Evolutionary conservation across 148 eudicot species (phyloP).

Genomic region (Vaccinium myrtillus): DNA sequence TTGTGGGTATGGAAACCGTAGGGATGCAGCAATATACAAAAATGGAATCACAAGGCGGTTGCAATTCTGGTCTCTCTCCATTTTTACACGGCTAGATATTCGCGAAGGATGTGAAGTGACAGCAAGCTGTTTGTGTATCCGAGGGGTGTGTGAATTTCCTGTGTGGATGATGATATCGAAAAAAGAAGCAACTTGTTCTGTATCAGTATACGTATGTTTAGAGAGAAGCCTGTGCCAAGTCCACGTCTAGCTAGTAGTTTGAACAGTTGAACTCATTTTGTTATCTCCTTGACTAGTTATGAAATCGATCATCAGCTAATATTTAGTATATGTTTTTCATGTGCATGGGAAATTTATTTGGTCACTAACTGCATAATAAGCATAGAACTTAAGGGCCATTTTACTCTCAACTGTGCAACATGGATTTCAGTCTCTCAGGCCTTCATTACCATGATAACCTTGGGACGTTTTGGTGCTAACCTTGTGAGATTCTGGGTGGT

Average conservation of each 20-base stretch:
- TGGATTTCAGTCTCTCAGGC: no score
- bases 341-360: no score
- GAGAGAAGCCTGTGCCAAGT: background rate
- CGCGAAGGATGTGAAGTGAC: background rate
- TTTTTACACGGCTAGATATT: background rate
- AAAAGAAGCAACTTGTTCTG: background rate
- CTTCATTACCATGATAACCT: no score
- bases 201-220: constrained; percentile 2
- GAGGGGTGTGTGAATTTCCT: background rate
- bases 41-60: background rate
- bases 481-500: no score
- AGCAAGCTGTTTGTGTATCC: background rate
- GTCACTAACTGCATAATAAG: no score
- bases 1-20: background rate
- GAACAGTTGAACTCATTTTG: background rate
- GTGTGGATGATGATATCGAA: background rate
- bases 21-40: constrained; percentile 17
- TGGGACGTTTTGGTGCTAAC: no score
- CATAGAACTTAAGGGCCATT: no score
- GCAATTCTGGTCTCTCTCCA: background rate
- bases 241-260: background rate
- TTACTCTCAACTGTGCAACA: no score
- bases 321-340: background rate
- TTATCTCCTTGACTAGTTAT: background rate
- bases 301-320: background rate